These are phyloP conservation scores for Colletotrichum sp. DNA, from an alignment of 2,329 filamentous ascomycete genomes.

Conservation along the genomic window DNA sequence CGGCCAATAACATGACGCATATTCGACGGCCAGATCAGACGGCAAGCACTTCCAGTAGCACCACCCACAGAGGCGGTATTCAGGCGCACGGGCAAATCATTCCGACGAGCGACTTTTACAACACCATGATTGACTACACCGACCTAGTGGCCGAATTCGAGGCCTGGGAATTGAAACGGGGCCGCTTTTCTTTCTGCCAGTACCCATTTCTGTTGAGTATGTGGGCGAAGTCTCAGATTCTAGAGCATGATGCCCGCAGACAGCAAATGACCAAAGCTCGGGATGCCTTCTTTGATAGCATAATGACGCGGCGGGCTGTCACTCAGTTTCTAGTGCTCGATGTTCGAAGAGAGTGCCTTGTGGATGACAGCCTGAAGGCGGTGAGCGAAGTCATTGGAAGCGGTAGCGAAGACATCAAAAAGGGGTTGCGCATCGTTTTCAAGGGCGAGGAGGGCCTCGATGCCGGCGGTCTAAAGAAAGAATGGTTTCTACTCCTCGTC, in stretches of 20 bases:
- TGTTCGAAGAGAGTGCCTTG: constrained; percentile 82
- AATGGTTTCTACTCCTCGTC: constrained; percentile 91
- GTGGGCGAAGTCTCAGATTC: constrained; percentile 88
- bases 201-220: constrained; percentile 93
- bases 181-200: constrained; percentile 87
- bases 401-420: constrained; percentile 86
- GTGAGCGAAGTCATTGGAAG: constrained; percentile 86
- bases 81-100: constrained; percentile 69
- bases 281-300: constrained; percentile 90
- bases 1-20: constrained; percentile 71
- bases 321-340: constrained; percentile 80
- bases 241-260: constrained; percentile 85
- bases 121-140: constrained; percentile 83
- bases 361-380: constrained; percentile 84
- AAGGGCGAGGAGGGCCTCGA: constrained; percentile 90
- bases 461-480: constrained; percentile 86
- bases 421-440: constrained; percentile 85
- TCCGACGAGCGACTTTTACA: constrained; percentile 86
- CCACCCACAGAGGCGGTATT: constrained; percentile 43
- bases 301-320: constrained; percentile 75
- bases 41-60: constrained; percentile 3
- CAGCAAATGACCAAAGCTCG: constrained; percentile 90
- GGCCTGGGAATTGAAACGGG: constrained; percentile 77
- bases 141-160: constrained; percentile 88
- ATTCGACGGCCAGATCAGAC: constrained; percentile 37